Evolutionary conservation across 306 rosid genomes (phyloP), one percentile per base, ranked within the genome.

Genomic region (Begonia peltatifolia): DNA sequence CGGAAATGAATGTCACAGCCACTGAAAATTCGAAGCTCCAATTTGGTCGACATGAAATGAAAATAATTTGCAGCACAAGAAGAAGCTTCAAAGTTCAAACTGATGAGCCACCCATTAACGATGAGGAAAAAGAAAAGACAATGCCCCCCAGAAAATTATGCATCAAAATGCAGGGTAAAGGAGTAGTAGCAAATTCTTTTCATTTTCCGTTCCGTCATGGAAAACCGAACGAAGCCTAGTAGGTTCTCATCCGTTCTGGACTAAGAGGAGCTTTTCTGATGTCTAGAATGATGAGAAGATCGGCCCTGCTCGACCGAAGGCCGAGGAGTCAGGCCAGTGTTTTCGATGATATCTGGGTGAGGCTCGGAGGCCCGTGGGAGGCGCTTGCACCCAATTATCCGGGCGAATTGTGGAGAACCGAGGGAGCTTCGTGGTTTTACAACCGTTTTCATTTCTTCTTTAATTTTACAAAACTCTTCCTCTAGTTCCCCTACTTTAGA

Each of bases 401-500:
- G 63, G 6, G 71, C 78, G 43, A 75, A 56, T 46, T 71, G 84
- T 70, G 94, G 94, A 42, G 94, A 79, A 63, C 70, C 60, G 2
- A 78, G 79, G 55, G 85, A 65, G 59, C 81, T 76, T 51, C 74
- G 90, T 50, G 90, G 76, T 58, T 82, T 89, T 17, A 72, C 44
- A 48, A 80, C 90, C 63, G 56, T 80, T 64, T 74, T 89, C 95
- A 89, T 89, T 70, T 89, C 97, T 68, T 78, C 74, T 81, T 83
- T 89, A 48, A 89, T 89, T 67, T 78, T 78, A 61, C 68, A 38
- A 60, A 90, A 85, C 66, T 83, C 90, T 80, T 76, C 84, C 72
- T 85, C 95, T 2, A 85, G 83, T 65, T 82, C 95, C 15, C 79
- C 79, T n/a, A 85, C 95, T 73, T 85, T 85, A 52, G 83, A 74